Percentiles rank a stretch among this genome's conserved stretches.
Conservation (phyloP, 176 grass and related monocot genomes). For the Triticum turgidum region DNA sequence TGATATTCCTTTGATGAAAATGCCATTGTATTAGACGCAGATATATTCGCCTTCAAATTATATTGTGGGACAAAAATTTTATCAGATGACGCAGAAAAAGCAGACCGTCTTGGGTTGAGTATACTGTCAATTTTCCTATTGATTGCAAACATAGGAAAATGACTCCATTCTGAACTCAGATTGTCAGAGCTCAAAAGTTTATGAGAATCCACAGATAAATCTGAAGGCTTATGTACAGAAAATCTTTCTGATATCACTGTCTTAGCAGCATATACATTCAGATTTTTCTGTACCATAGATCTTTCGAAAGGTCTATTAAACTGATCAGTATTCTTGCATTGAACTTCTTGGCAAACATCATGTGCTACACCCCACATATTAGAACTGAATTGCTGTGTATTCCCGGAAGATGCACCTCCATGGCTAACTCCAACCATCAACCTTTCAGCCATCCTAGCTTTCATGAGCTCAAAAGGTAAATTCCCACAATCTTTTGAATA, state of each 20-base stretch:
- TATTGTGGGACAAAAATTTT: constrained; percentile 40
- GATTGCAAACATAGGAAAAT: constrained; percentile 72
- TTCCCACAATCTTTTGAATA: constrained; percentile 31
- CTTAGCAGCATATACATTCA: constrained; percentile 41
- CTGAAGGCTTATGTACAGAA: constrained; percentile 49
- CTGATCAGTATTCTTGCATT: constrained; percentile 33
- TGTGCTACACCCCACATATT: constrained; percentile 31
- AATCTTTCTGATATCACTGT: constrained; percentile 48
- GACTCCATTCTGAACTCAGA: constrained; percentile 36
- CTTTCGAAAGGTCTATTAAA: constrained; percentile 38
- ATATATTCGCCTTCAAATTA: constrained; percentile 44
- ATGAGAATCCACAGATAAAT: constrained; percentile 36
- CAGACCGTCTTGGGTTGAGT: constrained; percentile 51
- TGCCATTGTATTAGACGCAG: constrained; percentile 38
- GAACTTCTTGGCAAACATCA: constrained; percentile 50
- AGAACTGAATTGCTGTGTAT: constrained; percentile 34
- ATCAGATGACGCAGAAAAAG: constrained; percentile 13
- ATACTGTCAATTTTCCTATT: constrained; percentile 72
- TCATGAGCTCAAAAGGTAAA: constrained; percentile 41
- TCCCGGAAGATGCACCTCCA: constrained; percentile 33
- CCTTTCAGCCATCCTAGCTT: constrained; percentile 45
- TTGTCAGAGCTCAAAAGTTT: constrained; percentile 38
- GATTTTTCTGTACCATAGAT: constrained; percentile 50
- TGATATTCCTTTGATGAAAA: constrained; percentile 50
- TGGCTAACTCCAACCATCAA: constrained; percentile 47